Evolutionary conservation across 805 yeast species (phyloP).

Genomic region (Wickerhamiella qilinensis): DNA sequence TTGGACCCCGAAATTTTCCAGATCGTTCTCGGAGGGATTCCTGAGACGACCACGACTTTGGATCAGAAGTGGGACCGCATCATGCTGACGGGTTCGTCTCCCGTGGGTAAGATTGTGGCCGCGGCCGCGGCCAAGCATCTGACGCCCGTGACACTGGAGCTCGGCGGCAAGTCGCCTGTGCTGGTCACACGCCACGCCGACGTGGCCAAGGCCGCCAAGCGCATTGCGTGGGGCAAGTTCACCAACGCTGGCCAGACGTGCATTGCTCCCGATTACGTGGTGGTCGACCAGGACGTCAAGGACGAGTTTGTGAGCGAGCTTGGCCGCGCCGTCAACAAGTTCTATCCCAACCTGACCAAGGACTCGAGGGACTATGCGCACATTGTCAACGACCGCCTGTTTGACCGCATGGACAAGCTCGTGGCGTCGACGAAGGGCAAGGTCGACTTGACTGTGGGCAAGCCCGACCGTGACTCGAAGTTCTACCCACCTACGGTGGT

Average conservation of each 20-base stretch:
- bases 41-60: slow-evolving; percentile 44
- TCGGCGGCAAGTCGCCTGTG: slow-evolving; percentile 89
- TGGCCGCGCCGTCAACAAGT: slow-evolving; percentile 26
- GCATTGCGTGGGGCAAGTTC: slow-evolving; percentile 67
- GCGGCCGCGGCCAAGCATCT: slow-evolving; percentile 69
- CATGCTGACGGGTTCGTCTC: slow-evolving; percentile 67
- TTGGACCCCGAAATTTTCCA: slow-evolving; percentile 41
- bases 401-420: slow-evolving; percentile 28
- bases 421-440: slow-evolving; percentile 22
- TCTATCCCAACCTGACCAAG: slow-evolving; percentile 28
- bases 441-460: slow-evolving; percentile 18
- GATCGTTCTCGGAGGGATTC: slow-evolving; percentile 58
- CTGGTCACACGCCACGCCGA: slow-evolving; percentile 39
- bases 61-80: slow-evolving; percentile 63
- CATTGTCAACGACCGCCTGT: slow-evolving; percentile 41
- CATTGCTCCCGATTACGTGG: slow-evolving; percentile 70
- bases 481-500: slow-evolving; percentile 62
- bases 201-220: slow-evolving; percentile 29
- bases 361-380: slow-evolving; percentile 36
- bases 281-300: slow-evolving; percentile 46
- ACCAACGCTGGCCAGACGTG: slow-evolving; percentile 83
- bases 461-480: slow-evolving; percentile 23
- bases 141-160: slow-evolving; percentile 67
- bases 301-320: slow-evolving; percentile 32
- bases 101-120: slow-evolving; percentile 64